Evolutionary conservation across 2,329 filamentous ascomycete genomes (phyloP), one percentile per base, ranked within the genome.

Genomic region (Penicillium palitans): DNA sequence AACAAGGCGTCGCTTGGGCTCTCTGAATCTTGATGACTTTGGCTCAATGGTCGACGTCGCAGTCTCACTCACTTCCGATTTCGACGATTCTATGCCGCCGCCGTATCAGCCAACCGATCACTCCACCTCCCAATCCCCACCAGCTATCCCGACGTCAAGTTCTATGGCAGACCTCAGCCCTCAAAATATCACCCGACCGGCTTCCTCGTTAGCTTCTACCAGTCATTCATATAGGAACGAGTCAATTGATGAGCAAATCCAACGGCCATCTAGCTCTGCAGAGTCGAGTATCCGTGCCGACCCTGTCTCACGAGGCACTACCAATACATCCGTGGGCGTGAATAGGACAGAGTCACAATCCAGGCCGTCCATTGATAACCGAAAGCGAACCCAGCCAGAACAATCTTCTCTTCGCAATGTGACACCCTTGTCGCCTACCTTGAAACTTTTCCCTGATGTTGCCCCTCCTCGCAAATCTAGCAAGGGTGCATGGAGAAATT

Each of bases 361-460:
- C 25, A 52, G 25, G 56, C 46, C 31, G 15, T 47, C 19, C 41
- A 40, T 13, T 50, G 56, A 45, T 53, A 61, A 21, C 21, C 42
- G 13, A 58, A 60, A 42, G 31, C 48, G 35, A 52, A 44, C 31
- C 9, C 46, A 13, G 25, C 49, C 66, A 24, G 56, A 53, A 4
- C 46, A 41, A 31, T 37, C 58, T n/a, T 55, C 61, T 47, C 35
- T 55, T 57, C 62, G 17, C 57, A 64, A 31, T 37, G 35, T 42
- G 29, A 60, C 48, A 17, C 57, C 67, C 6, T 53, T 61, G 19
- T 61, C 63, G 6, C 67, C 60, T 6, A 56, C 67, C 2, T 54
- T 74, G 48, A 74, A 73, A 44, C 64, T 74, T 21, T 73, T 74
- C 55, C 74, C 74, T 19, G 70, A 73, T 48, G 65, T 69, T 21